Conservation (phyloP, 192 early-diverging fungal genomes). For the Geranomyces variabilis region DNA sequence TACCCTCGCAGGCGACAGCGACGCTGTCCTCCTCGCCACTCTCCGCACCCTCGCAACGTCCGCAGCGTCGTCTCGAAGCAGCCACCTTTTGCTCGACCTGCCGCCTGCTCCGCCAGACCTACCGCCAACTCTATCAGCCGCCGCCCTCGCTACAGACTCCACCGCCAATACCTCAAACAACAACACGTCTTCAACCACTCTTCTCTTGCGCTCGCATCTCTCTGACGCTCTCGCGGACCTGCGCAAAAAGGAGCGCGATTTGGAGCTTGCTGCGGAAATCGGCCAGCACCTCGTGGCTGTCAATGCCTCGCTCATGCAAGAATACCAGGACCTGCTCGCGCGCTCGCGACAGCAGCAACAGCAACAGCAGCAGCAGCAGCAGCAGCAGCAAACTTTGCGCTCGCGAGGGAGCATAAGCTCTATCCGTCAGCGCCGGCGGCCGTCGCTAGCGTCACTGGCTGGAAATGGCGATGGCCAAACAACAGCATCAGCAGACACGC, state of each 20-base stretch:
- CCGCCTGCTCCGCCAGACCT: too few species aligned
- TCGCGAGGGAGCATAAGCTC: neutral
- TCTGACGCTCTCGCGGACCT: neutral
- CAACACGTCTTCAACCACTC: too few species aligned
- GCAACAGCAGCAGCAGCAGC: neutral
- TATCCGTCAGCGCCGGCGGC: constrained; percentile 1
- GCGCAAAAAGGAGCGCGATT: constrained; percentile 17
- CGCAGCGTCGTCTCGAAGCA: too few species aligned
- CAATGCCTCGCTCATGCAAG: constrained; percentile 31
- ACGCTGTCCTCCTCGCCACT: too few species aligned
- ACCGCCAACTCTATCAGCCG: too few species aligned
- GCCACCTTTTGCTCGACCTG: too few species aligned
- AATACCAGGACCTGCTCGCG: constrained; percentile 32
- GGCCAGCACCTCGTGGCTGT: constrained; percentile 39
- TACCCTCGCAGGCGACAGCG: too few species aligned
- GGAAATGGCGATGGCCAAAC: constrained; percentile 19
- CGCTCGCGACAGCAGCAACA: neutral
- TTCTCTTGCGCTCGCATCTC: too few species aligned
- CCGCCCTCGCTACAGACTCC: too few species aligned
- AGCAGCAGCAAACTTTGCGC: neutral
- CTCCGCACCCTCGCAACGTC: too few species aligned
- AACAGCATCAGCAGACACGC: neutral
- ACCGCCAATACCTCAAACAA: too few species aligned
- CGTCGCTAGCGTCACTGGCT: constrained; percentile 7
- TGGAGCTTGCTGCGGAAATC: constrained; percentile 41